phyloP scores from a whole-genome alignment of 176 grass and related monocot genomes.

The Carex myosuroides region DNA sequence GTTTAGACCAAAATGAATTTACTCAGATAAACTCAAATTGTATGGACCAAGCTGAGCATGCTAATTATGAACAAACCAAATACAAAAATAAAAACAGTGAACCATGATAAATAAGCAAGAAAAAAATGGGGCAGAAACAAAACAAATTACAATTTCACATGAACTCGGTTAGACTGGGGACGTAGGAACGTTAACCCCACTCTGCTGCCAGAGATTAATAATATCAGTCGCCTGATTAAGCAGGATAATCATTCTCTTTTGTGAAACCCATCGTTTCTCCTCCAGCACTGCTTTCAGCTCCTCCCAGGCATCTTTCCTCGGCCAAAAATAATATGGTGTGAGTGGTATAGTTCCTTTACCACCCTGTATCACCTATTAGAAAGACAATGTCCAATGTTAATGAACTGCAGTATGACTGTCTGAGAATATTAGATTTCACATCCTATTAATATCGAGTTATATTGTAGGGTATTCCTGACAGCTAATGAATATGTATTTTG shows the following conservation, averaged over 20 bases:
- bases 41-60: not conserved
- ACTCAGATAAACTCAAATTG: not conserved
- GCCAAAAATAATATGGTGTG: constrained; percentile 83
- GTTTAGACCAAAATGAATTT: constrained; percentile 2
- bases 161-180: not conserved
- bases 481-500: not conserved
- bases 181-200: constrained; percentile 22
- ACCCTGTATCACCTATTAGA: not conserved
- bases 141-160: constrained; percentile 2
- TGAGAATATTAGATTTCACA: not conserved
- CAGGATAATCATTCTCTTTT: constrained; percentile 90
- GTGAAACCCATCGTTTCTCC: constrained; percentile 63
- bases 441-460: not conserved
- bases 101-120: not conserved
- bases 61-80: not conserved
- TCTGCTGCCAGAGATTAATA: constrained; percentile 92
- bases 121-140: not conserved
- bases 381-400: not conserved
- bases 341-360: constrained; percentile 63
- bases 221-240: constrained; percentile 90
- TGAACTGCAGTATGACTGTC: not conserved
- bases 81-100: not conserved
- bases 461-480: not conserved
- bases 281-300: constrained; percentile 61
- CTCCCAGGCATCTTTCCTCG: constrained; percentile 79